Evolutionary conservation across 2,329 filamentous ascomycete genomes (phyloP), one percentile per base, ranked within the genome.

Genomic region (Penicillium vulpinum): DNA sequence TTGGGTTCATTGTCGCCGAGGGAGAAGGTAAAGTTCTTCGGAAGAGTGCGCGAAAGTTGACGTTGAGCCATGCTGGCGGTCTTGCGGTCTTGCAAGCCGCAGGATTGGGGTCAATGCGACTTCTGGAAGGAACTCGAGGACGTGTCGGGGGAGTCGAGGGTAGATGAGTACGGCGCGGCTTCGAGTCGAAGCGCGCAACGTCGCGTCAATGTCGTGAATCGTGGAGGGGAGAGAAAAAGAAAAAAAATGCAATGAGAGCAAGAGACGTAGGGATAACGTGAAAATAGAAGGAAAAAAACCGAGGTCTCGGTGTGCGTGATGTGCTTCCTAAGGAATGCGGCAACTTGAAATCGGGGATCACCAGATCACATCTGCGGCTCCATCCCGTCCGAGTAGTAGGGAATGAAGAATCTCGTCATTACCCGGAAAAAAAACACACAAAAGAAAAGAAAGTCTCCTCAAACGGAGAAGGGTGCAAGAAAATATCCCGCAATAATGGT

Each of bases 21-120:
- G 50, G 75, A 69, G 47, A 77, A 76, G 11, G 75, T 77, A 64
- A 80, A 80, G 65, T 78, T 78, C 61, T 79, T 78, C 28, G 77
- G 77, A 26, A 80, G 65, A 24, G 77, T 80, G 52, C 76, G 77
- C 56, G 77, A 79, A 51, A 78, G 68, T 58, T 71, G 74, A 62
- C 71, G 72, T 58, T 72, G 68, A 60, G 73, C 69, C 75, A 77
- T 77, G 62, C 49, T 67, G 63, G 45, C 52, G 33, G 38, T 43
- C 26, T 40, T 40, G 47, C 49, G 31, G 46, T 28, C 22, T 41
- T 53, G 28, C 48, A 40, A 50, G 51, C 45, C 39, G 51, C 47
- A 54, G 54, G 41, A 47, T 56, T 40, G 51, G 48, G 51, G 54
- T 49, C 38, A 60, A 53, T 41, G 53, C 44, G 49, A 50, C 36